phyloP scores from a whole-genome alignment of 2,329 filamentous ascomycete genomes.

The Mycogone perniciosa region DNA sequence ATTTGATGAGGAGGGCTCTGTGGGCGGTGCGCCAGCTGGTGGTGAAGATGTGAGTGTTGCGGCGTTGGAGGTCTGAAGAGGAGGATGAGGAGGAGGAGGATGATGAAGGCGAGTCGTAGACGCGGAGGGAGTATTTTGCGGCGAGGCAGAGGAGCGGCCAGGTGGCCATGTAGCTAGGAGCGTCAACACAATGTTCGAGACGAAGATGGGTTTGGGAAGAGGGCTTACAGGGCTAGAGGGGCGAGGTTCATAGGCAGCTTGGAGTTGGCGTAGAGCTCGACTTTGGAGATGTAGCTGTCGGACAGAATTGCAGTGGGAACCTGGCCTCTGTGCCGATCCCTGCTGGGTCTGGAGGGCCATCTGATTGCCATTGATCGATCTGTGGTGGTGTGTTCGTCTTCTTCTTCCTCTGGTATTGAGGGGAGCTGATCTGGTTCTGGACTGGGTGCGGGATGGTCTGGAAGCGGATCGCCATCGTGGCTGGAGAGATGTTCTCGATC shows the following conservation, averaged over 20 bases:
- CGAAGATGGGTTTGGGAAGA: background rate
- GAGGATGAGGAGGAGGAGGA: slow-evolving; percentile 56
- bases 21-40: slow-evolving; percentile 68
- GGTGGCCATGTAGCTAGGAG: slow-evolving; percentile 59
- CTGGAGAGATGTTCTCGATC: slow-evolving; percentile 55
- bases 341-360: background rate
- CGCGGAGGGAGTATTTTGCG: slow-evolving; percentile 68
- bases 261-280: slow-evolving; percentile 73
- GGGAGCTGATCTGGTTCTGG: background rate
- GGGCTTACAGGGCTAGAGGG: slow-evolving; percentile 57
- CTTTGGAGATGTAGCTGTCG: slow-evolving; percentile 64
- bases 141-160: slow-evolving; percentile 74
- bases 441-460: slow-evolving; percentile 25
- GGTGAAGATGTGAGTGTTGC: slow-evolving; percentile 62
- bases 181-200: background rate
- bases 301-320: slow-evolving; percentile 23
- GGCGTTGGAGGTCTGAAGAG: slow-evolving; percentile 37
- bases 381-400: background rate
- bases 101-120: slow-evolving; percentile 62
- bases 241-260: slow-evolving; percentile 61
- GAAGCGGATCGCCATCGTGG: slow-evolving; percentile 46
- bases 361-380: background rate
- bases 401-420: background rate
- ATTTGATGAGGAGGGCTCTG: slow-evolving; percentile 81
- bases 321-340: slow-evolving; percentile 21